Base-by-base conservation (phyloP, 2,329 filamentous ascomycete genomes). In the Iodosphaeria phyllophila region DNA sequence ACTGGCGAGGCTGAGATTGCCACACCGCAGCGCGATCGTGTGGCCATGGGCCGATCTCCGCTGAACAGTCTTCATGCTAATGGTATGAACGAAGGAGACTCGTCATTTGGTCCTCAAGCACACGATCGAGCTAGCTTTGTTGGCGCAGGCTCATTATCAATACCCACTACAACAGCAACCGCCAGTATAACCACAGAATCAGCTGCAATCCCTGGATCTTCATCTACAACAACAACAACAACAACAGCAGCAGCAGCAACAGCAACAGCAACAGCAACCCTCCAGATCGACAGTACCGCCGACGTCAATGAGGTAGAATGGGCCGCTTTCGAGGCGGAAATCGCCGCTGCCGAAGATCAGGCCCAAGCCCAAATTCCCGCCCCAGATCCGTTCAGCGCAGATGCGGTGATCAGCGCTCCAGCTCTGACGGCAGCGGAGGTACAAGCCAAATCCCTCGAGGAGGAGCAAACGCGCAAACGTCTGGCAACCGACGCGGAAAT, bases 291-390 rank as follows among this genome's bases (percentile, higher is more conserved):
- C 16, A 21, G 32, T 11, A 26, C 36, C 20, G 30, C 34, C 11
- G 34, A 43, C 6, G 51, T 58, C 6, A 70, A 84, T 42, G 79
- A 92, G 40, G 68, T 74, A 27, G 78, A 89, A 48, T 89, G 78
- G 77, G 75, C 78, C 2, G 78, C 79, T 6, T 91, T 92, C 42
- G 75, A 92, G 44, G 76, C 77, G 3, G 79, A 92, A 27, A 71
- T 92, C 28, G 74, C 70, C 11, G 50, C 53, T 16, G 31, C 30
- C 14, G 34, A 31, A 4, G 30, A 21, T 5, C 16, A 13, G 18
- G 35, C 30, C 16, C 26, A 16, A 9, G 18, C 32, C n/a, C 25
- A 30, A 26, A 13, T 25, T 24, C n/a, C 27, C 5, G 24, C 37
- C 3, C 48, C 19, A 13, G 3, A 10, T 10, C 19, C 13, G 7